Conservation (phyloP, 2,329 filamentous ascomycete species). For the Fusarium sp. region DNA sequence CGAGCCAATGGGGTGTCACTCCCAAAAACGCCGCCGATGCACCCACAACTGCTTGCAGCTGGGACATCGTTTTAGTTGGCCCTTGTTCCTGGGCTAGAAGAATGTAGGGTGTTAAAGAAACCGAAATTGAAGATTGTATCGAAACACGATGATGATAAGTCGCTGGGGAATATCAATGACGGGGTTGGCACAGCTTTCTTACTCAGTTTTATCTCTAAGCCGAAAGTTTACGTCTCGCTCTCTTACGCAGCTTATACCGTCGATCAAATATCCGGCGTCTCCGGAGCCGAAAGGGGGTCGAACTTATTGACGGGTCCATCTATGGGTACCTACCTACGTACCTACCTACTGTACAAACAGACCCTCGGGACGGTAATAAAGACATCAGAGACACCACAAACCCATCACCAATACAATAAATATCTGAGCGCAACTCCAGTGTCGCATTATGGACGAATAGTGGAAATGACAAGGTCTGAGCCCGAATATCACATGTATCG, state of each 20-base stretch:
- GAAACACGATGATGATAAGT: neutral
- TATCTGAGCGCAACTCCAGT: neutral
- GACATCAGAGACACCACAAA: slow-evolving; percentile 5
- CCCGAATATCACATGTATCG: slow-evolving; percentile 7
- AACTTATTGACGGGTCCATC: neutral
- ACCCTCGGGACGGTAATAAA: too few species aligned
- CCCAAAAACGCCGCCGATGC: slow-evolving; percentile 30
- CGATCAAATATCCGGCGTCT: slow-evolving; percentile 2
- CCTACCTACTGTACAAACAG: too few species aligned
- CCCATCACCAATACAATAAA: neutral
- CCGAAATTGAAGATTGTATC: neutral
- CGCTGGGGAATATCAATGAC: neutral
- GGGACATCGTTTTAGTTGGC: slow-evolving; percentile 22
- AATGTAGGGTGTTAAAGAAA: neutral
- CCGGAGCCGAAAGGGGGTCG: slow-evolving; percentile 9
- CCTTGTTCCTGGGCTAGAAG: slow-evolving; percentile 29
- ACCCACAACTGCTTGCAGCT: slow-evolving; percentile 24
- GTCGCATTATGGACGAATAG: neutral
- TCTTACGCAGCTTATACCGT: neutral
- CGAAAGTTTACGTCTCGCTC: neutral
- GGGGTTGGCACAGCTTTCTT: too few species aligned
- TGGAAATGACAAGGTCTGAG: slow-evolving; percentile 19
- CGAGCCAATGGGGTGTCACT: slow-evolving; percentile 28
- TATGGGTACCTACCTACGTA: too few species aligned
- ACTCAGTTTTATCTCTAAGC: neutral